Evolutionary conservation across 1,139 yeast species (phyloP).

Genomic region (Debaryomyces nepalensis): DNA sequence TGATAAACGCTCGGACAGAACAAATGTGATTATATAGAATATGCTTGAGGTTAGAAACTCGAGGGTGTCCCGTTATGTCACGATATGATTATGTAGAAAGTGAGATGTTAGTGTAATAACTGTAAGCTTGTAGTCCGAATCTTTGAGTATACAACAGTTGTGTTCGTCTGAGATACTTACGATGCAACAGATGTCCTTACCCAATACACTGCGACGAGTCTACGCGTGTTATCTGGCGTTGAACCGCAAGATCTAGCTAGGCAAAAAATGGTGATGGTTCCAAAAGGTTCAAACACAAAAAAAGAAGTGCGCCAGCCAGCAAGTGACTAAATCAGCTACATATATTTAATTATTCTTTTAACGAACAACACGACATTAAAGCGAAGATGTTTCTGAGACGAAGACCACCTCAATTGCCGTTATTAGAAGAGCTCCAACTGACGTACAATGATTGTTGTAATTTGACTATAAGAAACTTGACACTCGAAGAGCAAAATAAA

Average conservation of each 20-base stretch:
- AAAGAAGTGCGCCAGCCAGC: constrained; percentile 11
- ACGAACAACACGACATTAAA: neutral
- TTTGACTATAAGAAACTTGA: constrained; percentile 57
- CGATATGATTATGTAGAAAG: constrained; percentile 35
- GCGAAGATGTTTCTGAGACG: constrained; percentile 51
- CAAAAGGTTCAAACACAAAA: constrained; percentile 10
- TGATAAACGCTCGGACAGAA: constrained; percentile 52
- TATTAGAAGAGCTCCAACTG: constrained; percentile 61
- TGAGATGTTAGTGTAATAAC: neutral
- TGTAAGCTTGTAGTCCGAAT: too few species aligned
- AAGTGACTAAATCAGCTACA: constrained; percentile 7
- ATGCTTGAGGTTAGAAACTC: constrained; percentile 44
- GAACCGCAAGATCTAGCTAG: neutral
- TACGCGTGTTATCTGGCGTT: neutral
- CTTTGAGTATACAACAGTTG: too few species aligned
- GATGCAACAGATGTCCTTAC: too few species aligned
- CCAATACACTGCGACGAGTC: too few species aligned
- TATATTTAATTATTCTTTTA: constrained; percentile 5
- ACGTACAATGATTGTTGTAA: constrained; percentile 66
- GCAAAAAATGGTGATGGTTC: constrained; percentile 7
- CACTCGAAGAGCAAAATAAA: constrained; percentile 58
- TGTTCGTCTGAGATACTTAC: too few species aligned
- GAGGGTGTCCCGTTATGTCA: constrained; percentile 63
- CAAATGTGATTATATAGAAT: constrained; percentile 54
- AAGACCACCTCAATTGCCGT: constrained; percentile 56